phyloP scores from a whole-genome alignment of 2,329 filamentous ascomycete genomes.

The Neonectria punicea region DNA sequence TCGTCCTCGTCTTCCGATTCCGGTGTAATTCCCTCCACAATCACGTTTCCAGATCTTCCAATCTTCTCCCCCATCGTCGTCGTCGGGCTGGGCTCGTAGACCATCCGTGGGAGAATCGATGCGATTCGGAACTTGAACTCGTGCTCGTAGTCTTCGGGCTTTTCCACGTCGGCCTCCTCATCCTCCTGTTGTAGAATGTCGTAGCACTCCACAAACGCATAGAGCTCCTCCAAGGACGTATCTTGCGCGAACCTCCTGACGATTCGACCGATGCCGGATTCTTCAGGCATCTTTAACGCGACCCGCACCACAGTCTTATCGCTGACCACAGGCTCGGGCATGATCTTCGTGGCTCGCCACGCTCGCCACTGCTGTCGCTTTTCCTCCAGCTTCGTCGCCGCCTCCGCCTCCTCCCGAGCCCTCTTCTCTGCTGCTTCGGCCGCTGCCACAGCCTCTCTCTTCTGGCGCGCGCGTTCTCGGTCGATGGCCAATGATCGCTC shows the following conservation, averaged over 20 bases:
- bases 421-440: slow-evolving; percentile 74
- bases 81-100: slow-evolving; percentile 76
- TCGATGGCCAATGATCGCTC: slow-evolving; percentile 91
- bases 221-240: slow-evolving; percentile 86
- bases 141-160: slow-evolving; percentile 79
- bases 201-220: slow-evolving; percentile 95
- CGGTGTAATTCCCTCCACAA: slow-evolving; percentile 74
- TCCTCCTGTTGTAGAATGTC: slow-evolving; percentile 64
- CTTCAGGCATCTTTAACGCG: slow-evolving; percentile 71
- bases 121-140: slow-evolving; percentile 87
- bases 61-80: slow-evolving; percentile 78
- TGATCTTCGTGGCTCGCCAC: slow-evolving; percentile 79
- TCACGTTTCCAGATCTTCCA: slow-evolving; percentile 85
- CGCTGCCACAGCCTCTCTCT: slow-evolving; percentile 78
- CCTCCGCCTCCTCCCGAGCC: slow-evolving; percentile 69
- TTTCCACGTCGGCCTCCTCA: slow-evolving; percentile 38
- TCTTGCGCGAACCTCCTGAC: slow-evolving; percentile 77
- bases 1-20: slow-evolving; percentile 49
- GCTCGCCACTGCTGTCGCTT: slow-evolving; percentile 75
- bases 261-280: slow-evolving; percentile 74
- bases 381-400: slow-evolving; percentile 61
- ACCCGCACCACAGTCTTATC: slow-evolving; percentile 78
- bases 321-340: slow-evolving; percentile 71
- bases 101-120: slow-evolving; percentile 83
- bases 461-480: slow-evolving; percentile 81